phyloP scores from a whole-genome alignment of 306 rosid genomes.

The Begonia peltatifolia region DNA sequence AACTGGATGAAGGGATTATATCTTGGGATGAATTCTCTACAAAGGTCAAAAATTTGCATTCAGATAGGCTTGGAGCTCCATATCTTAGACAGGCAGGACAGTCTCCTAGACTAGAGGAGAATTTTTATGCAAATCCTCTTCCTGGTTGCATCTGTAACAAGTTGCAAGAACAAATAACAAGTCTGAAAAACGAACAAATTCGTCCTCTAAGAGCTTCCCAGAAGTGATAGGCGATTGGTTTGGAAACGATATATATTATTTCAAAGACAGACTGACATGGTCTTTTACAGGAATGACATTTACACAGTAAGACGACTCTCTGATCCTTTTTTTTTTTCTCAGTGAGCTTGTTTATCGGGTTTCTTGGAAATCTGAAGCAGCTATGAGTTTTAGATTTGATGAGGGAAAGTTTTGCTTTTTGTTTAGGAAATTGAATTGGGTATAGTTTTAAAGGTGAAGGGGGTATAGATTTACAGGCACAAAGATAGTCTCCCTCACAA shows the following conservation, averaged over 20 bases:
- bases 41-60: conserved; percentile 44
- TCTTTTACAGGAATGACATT: too few relatives aligned
- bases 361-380: conserved; percentile 11
- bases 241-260: too few relatives aligned
- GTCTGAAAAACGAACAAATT: conserved; percentile 22
- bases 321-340: too few relatives aligned
- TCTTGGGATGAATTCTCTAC: conserved; percentile 59
- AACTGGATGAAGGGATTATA: conserved; percentile 30
- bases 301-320: too few relatives aligned
- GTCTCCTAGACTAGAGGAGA: conserved; percentile 76
- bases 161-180: conserved; percentile 23
- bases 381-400: conserved; percentile 20
- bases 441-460: conserved; percentile 22
- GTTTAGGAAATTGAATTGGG: conserved; percentile 14
- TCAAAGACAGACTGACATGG: too few relatives aligned
- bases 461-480: conserved; percentile 24
- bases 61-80: conserved; percentile 66
- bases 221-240: conserved; percentile 24
- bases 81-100: conserved; percentile 60
- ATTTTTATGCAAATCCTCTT: conserved; percentile 80
- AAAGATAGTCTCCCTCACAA: conserved; percentile 21
- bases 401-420: conserved; percentile 10
- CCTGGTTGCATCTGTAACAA: conserved; percentile 86
- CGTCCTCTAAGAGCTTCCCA: conserved; percentile 11
- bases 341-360: conserved; percentile 5